These are phyloP conservation scores for Eimeria sp. DNA, from an alignment of 169 alveolate species.

Conservation along the genomic window DNA sequence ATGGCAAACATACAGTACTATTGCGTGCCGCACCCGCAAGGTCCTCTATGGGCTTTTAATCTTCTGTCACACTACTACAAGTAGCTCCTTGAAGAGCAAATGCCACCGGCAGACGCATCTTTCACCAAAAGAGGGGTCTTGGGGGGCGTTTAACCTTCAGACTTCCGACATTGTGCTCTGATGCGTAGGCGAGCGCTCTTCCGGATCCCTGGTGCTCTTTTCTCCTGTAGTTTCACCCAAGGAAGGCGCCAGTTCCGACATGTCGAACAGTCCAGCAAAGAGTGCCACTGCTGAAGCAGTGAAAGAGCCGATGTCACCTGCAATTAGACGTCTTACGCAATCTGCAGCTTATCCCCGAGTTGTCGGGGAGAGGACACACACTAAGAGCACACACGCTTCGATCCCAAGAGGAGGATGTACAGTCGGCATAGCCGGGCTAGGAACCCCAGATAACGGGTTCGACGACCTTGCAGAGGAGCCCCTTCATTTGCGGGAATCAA, in stretches of 20 bases:
- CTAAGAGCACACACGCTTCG: too few species aligned
- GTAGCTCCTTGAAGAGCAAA: neutral
- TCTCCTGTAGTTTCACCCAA: constrained; percentile 28
- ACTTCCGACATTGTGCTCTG: neutral
- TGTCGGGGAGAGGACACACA: neutral
- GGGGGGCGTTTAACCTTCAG: neutral
- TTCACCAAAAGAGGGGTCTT: too few species aligned
- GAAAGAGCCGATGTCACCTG: neutral
- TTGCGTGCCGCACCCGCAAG: neutral
- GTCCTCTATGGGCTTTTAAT: neutral
- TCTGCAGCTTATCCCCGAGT: neutral
- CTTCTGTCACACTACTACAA: neutral
- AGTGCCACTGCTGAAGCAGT: neutral
- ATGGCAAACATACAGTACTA: neutral
- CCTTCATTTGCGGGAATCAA: neutral
- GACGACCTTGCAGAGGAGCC: neutral
- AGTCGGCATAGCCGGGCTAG: neutral
- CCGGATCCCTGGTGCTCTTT: constrained; percentile 28
- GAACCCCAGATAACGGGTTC: neutral
- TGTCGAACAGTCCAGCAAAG: neutral
- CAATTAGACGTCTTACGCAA: neutral
- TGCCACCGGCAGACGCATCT: too few species aligned
- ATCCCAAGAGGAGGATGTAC: constrained; percentile 3
- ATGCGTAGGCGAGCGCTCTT: constrained; percentile 22
- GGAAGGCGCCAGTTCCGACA: neutral